Evolutionary conservation across 495 filamentous ascomycete genomes (phyloP), one percentile per base, ranked within the genome.

Genomic region (Xylaria sp.): DNA sequence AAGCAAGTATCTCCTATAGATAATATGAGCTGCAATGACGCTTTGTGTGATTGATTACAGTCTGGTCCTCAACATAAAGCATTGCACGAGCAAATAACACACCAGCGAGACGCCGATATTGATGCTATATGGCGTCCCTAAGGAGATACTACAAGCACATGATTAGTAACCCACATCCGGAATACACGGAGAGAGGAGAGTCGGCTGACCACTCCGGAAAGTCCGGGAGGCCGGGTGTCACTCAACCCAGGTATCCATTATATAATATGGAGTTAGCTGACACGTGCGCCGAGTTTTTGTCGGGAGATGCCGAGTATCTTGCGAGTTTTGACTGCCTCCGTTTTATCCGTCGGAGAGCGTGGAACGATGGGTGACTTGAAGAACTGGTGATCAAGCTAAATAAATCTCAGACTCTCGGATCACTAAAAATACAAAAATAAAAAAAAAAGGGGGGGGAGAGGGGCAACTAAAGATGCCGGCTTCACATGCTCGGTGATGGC

Each of bases 121-220:
- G 44, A n/a, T n/a, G 44, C 19, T 48, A 6, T 19, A 48, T 48
- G 44, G 44, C 44, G 17, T 50, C n/a, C 46, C 24, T 7, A 8
- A 50, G 19, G n/a, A 46, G 43, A n/a, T 46, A 5, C 17, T 46
- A 41, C 5, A 50, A 14, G 11, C n/a, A 46, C 3, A 46, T 11
- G 7, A 26, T 26, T 53, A 15, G 50, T 7, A 29, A 53, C 9
- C 12, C 50, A 31, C 52, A 55, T 33, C 26, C 52, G 29, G 52
- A 55, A 55, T 55, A 31, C 26, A 55, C 29, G 21, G 29, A 35
- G 29, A 15, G 55, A 35, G 15, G 15, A 35, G 15, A n/a, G 31
- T n/a, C 55, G 15, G 55, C 50, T 53, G 55, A 58, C 55, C 29
- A 33, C 31, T 35, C 31, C 55, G 55, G 55, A 58, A 58, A 58